Percentiles rank a stretch among this genome's conserved stretches.
phyloP scores from a whole-genome alignment of 2,329 filamentous ascomycete genomes.

The Aspergillus hortae region DNA sequence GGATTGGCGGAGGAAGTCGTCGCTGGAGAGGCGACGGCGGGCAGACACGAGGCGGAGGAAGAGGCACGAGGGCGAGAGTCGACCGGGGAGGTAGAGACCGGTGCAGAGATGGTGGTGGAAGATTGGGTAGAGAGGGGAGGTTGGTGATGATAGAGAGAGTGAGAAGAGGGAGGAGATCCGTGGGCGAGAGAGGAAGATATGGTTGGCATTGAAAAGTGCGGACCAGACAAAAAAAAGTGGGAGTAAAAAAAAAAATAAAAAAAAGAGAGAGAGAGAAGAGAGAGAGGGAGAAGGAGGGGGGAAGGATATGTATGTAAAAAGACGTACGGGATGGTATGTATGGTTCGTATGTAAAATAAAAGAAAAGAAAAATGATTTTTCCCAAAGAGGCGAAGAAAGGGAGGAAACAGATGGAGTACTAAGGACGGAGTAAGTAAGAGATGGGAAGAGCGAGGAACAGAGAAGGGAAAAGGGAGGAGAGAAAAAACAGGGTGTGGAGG shows the following conservation, averaged over 20 bases:
- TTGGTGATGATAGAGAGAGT: slow-evolving; percentile 24
- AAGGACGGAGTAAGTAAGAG: not conserved
- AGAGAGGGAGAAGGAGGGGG: slow-evolving; percentile 5
- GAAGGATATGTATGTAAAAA: not conserved
- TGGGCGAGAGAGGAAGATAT: slow-evolving; percentile 37
- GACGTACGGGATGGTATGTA: not conserved
- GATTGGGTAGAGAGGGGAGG: slow-evolving; percentile 20
- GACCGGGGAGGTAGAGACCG: slow-evolving; percentile 20
- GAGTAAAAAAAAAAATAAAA: slow-evolving; percentile 10
- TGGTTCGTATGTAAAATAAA: slow-evolving; percentile 7
- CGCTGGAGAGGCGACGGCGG: slow-evolving; percentile 7
- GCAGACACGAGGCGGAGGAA: slow-evolving; percentile 13
- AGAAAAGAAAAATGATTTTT: slow-evolving; percentile 13
- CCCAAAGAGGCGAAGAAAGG: slow-evolving; percentile 13
- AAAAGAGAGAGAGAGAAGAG: not conserved
- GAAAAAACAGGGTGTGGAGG: slow-evolving; percentile 12
- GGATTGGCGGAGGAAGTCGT: slow-evolving; percentile 1
- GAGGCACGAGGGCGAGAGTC: slow-evolving; percentile 15
- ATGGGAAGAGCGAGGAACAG: slow-evolving; percentile 2
- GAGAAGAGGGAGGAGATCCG: slow-evolving; percentile 34
- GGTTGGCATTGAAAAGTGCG: slow-evolving; percentile 41
- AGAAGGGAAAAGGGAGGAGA: slow-evolving; percentile 6
- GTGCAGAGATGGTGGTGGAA: slow-evolving; percentile 21
- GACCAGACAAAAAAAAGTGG: slow-evolving; percentile 28
- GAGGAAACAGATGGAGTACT: slow-evolving; percentile 7